Base-by-base conservation (phyloP, 2,329 filamentous ascomycete species). In the Fusarium sp. region DNA sequence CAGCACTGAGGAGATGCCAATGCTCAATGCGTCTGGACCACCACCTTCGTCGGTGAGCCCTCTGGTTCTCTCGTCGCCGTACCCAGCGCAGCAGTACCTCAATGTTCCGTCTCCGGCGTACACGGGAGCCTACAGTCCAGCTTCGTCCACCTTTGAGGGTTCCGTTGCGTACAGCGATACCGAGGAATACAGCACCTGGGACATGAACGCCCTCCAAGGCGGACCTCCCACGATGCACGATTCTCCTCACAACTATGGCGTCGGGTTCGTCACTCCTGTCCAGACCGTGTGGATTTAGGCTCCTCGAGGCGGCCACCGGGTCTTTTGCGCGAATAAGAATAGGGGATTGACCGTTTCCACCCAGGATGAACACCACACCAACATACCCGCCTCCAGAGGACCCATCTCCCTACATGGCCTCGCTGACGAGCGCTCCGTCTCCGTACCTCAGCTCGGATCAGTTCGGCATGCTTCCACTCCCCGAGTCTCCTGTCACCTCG, bases 241-340 rank as follows among this genome's bases (percentile, higher is more conserved):
- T 78, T 80, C 81, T 64, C 78, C 81, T 78, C 81, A 85, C 81
- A 82, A 79, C 80, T 84, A 82, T 77, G 83, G 83, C 85, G 80
- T 83, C 79, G 89, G 89, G 89, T 91, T 90, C 87, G 89, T 91
- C 84, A 86, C 87, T 89, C 88, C 88, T 87, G 85, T 88, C 84
- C 88, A 90, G 85, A 84, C 88, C 82, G 85, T 90, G 85, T 90
- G 88, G 88, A 89, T 87, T 84, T 90, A 88, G 84, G 83, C 81
- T 80, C 75, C 79, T 79, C 74, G 78, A 83, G 77, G 79, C 75
- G 77, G 79, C 81, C 83, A 82, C 79, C 80, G 84, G 82, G 82
- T 77, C 80, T 80, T 81, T 76, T 77, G 77, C 75, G 76, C 77
- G 77, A 81, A 80, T 80, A 82, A 83, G 80, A 83, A 81, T 83